Base-by-base conservation (phyloP, 352 stramenopile species). In the Pelagophyceae sp. region DNA sequence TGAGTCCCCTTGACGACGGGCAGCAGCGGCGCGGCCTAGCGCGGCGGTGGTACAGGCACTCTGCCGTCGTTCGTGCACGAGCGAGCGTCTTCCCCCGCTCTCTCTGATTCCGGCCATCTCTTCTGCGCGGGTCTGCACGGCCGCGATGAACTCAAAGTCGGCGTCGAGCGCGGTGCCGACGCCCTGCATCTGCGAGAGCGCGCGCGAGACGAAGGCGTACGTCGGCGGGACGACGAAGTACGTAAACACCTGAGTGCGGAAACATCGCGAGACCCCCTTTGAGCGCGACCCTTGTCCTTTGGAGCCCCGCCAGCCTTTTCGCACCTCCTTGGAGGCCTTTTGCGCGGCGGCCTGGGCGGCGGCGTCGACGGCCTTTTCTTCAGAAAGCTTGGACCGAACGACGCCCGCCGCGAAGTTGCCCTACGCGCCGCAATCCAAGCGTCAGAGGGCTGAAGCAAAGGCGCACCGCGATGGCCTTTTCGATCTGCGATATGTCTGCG, bases 91-190 rank as follows among this genome's bases (percentile, higher is more conserved):
- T n/a, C n/a, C n/a, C n/a, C n/a, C n/a, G n/a, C n/a, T n/a, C n/a
- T n/a, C n/a, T n/a, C n/a, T n/a, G n/a, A n/a, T n/a, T n/a, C n/a
- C n/a, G n/a, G n/a, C n/a, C n/a, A n/a, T n/a, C n/a, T n/a, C n/a
- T n/a, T n/a, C n/a, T n/a, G n/a, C n/a, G n/a, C n/a, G n/a, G n/a
- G n/a, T n/a, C n/a, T n/a, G n/a, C 23, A 54, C 45, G 45, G 81
- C 82, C 20, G 81, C 87, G 58, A 91, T 86, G 70, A 91, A 91
- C 71, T 91, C 87, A 78, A 91, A 91, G 6, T 90, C 85, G 15
- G 80, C 67, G 76, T 90, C 87, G 20, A 91, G 75, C 32, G 72
- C 78, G 80, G 89, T 88, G 38, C 87, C 85, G n/a, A 89, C 84
- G 1, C 87, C 85, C 75, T 87, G 81, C 82, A 91, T 87, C 78